Conservation (phyloP, 129 eudicot species). For the Pulicaria dysenterica region DNA sequence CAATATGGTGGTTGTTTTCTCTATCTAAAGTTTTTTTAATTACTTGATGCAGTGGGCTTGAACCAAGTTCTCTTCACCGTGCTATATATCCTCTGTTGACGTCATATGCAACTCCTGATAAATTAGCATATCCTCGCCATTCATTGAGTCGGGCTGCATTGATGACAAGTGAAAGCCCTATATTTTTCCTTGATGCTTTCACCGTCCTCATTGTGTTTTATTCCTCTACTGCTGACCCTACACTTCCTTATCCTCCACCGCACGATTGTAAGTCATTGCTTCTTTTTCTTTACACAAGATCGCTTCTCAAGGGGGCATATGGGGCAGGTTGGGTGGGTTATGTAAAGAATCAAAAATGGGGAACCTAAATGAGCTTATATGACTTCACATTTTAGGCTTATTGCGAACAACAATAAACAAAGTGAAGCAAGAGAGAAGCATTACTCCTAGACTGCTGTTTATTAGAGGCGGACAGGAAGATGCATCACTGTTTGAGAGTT, state of each 20-base stretch:
- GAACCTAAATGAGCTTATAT: background rate
- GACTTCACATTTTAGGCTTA: constrained; percentile 52
- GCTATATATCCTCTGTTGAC: constrained; percentile 85
- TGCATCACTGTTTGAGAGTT: constrained; percentile 72
- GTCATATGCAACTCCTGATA: constrained; percentile 87
- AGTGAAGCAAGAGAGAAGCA: constrained; percentile 91
- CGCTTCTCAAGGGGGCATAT: background rate
- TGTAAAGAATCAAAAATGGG: background rate
- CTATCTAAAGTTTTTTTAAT: background rate
- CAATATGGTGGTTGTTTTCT: background rate
- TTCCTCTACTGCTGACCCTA: constrained; percentile 86
- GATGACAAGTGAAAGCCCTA: constrained; percentile 94
- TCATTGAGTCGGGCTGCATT: constrained; percentile 98
- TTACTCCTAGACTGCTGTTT: constrained; percentile 83
- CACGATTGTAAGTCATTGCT: constrained; percentile 75
- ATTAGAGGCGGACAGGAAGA: constrained; percentile 88
- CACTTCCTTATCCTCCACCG: constrained; percentile 97
- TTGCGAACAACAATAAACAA: constrained; percentile 76
- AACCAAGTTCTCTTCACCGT: constrained; percentile 85
- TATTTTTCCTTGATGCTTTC: constrained; percentile 92
- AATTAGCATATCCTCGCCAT: constrained; percentile 93
- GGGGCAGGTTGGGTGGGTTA: background rate
- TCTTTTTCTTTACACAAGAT: background rate
- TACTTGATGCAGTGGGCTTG: constrained; percentile 82
- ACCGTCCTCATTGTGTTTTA: constrained; percentile 88